Evolutionary conservation across 345 rosid species (phyloP).

Genomic region (rapeseed (Brassica napus)): DNA sequence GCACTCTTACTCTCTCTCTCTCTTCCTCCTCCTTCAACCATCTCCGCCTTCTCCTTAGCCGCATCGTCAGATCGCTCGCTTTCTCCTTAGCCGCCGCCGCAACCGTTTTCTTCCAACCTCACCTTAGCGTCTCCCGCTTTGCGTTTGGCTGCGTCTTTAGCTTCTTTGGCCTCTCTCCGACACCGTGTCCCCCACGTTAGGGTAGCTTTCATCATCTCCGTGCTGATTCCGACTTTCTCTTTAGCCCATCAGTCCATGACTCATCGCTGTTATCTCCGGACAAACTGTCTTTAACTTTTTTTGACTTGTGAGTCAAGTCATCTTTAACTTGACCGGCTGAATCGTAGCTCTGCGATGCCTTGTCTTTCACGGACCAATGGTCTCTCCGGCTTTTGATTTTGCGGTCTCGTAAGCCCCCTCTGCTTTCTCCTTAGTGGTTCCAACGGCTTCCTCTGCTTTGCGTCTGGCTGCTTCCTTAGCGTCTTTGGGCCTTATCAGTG

Average conservation of each 20-base stretch:
- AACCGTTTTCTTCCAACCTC: conserved; percentile 31
- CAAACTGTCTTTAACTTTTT: conserved; percentile 37
- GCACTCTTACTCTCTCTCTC: conserved; percentile 21
- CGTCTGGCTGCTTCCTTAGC: conserved; percentile 21
- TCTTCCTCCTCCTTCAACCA: conserved; percentile 32
- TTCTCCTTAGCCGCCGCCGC: conserved; percentile 37
- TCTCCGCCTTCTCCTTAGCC: conserved; percentile 38
- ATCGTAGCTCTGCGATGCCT: conserved; percentile 18
- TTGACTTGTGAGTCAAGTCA: conserved; percentile 32
- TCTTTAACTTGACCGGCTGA: conserved; percentile 40
- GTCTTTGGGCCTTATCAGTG: conserved; percentile 35
- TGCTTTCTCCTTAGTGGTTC: conserved; percentile 34
- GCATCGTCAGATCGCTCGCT: conserved; percentile 27
- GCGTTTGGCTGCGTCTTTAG: conserved; percentile 24
- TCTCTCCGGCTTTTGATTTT: conserved; percentile 30
- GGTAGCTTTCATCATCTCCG: background rate
- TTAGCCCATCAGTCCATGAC: conserved; percentile 29
- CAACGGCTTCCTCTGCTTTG: conserved; percentile 33
- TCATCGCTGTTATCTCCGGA: conserved; percentile 20
- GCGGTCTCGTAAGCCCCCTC: conserved; percentile 26
- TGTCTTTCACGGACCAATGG: conserved; percentile 25
- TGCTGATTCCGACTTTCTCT: conserved; percentile 25
- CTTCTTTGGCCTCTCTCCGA: conserved; percentile 37
- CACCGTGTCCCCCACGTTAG: conserved; percentile 32
- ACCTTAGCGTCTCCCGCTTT: conserved; percentile 33